A percentile compares a stretch with the other conserved stretches of the same genome.
phyloP scores from a whole-genome alignment of 371 early-diverging fungal species.

The Apophysomyces variabilis region DNA sequence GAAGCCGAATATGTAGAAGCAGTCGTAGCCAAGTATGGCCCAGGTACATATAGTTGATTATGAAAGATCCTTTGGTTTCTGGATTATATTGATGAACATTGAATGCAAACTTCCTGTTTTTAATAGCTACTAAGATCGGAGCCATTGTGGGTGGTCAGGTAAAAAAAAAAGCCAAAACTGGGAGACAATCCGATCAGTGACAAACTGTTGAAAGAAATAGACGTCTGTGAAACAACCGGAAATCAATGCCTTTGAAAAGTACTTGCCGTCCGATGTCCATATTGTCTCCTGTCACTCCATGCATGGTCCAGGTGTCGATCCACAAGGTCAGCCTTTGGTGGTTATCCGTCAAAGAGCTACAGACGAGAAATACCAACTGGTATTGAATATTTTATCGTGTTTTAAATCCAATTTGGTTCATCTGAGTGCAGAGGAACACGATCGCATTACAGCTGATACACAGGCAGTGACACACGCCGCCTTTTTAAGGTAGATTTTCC shows the following conservation, averaged over 20 bases:
- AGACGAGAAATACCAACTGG: constrained; percentile 64
- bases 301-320: constrained; percentile 92
- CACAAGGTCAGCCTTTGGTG: constrained; percentile 86
- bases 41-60: constrained; percentile 53
- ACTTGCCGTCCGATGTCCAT: constrained; percentile 87
- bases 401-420: constrained; percentile 83
- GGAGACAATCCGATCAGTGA: neutral
- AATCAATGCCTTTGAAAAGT: constrained; percentile 83
- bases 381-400: constrained; percentile 67
- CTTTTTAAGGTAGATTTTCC: constrained; percentile 68
- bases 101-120: neutral
- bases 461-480: constrained; percentile 97
- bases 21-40: constrained; percentile 86
- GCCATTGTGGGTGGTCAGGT: constrained; percentile 86
- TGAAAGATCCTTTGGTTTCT: too few species aligned
- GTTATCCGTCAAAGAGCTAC: constrained; percentile 79
- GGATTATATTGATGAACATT: too few species aligned
- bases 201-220: constrained; percentile 29
- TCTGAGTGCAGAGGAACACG: constrained; percentile 85
- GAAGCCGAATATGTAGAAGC: constrained; percentile 86
- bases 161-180: constrained; percentile 12
- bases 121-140: constrained; percentile 82
- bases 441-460: constrained; percentile 95
- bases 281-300: constrained; percentile 95
- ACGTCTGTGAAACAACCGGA: constrained; percentile 97